phyloP scores from a whole-genome alignment of 2,329 filamentous ascomycete species.

The Chrysoporthe puriensis region DNA sequence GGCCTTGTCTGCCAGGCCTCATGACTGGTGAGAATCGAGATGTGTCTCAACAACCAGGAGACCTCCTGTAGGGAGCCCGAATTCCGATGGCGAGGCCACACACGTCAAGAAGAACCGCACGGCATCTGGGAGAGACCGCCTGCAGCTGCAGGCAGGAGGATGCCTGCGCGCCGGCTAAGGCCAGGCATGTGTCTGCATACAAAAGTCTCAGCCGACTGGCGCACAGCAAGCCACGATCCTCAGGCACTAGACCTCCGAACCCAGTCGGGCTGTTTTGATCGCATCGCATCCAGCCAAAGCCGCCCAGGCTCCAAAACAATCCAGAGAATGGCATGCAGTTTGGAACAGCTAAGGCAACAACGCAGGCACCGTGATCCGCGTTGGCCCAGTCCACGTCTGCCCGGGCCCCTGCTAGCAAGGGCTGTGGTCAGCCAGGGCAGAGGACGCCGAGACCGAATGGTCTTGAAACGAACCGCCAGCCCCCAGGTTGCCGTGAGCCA shows the following conservation, averaged over 20 bases:
- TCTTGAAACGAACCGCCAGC: slow-evolving; percentile 12
- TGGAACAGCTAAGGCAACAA: not conserved
- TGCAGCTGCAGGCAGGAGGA: slow-evolving; percentile 6
- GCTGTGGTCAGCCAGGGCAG: not conserved
- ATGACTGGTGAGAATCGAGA: not conserved
- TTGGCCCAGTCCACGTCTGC: not conserved
- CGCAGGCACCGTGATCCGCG: not conserved
- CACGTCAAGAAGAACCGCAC: slow-evolving; percentile 2
- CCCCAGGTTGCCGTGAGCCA: not conserved
- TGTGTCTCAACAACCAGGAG: not conserved
- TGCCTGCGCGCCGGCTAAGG: not conserved
- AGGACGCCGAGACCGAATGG: slow-evolving; percentile 1
- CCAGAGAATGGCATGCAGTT: not conserved
- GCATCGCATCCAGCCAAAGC: not conserved
- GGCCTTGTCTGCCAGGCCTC: not conserved
- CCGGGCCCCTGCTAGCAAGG: too few relatives aligned
- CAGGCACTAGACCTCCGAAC: slow-evolving; percentile 4
- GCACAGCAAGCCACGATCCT: slow-evolving; percentile 14
- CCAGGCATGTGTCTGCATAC: not conserved
- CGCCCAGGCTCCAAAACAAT: not conserved
- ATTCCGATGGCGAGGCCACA: not conserved
- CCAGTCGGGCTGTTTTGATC: slow-evolving; percentile 2
- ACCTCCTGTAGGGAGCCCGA: not conserved
- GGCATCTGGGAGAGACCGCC: not conserved
- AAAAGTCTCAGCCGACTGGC: slow-evolving; percentile 14